A percentile compares a stretch with the other conserved stretches of the same genome.
phyloP scores from a whole-genome alignment of 2,329 filamentous ascomycete genomes.

The Nothophaeocryptopus gaeumannii region DNA sequence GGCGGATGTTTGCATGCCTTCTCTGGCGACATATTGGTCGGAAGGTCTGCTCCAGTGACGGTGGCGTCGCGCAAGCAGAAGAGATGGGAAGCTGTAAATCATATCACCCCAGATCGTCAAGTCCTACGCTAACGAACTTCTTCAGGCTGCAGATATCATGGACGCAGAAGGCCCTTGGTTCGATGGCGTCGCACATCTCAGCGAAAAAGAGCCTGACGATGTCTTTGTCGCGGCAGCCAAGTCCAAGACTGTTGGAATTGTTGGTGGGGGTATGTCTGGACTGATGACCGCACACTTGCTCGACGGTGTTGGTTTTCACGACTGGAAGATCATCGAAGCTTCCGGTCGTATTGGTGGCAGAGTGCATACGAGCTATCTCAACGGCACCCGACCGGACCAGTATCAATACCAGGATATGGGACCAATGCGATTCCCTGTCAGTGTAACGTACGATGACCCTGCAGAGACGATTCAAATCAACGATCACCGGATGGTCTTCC shows the following conservation, averaged over 20 bases:
- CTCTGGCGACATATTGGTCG: slow-evolving; percentile 40
- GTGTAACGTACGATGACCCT: slow-evolving; percentile 47
- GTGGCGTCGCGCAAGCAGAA: slow-evolving; percentile 36
- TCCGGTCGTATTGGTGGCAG: slow-evolving; percentile 61
- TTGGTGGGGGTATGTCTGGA: slow-evolving; percentile 65
- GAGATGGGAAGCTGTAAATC: slow-evolving; percentile 37
- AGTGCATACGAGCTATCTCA: slow-evolving; percentile 62
- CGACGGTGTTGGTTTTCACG: slow-evolving; percentile 55
- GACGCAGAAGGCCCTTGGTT: slow-evolving; percentile 63
- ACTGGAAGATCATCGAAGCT: slow-evolving; percentile 62
- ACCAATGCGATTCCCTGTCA: slow-evolving; percentile 62
- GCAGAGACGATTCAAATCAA: slow-evolving; percentile 59
- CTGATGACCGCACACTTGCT: slow-evolving; percentile 56
- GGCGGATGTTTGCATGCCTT: slow-evolving; percentile 48
- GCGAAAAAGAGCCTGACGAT: slow-evolving; percentile 52
- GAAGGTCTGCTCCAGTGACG: slow-evolving; percentile 42
- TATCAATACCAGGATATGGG: slow-evolving; percentile 69
- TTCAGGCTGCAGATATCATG: slow-evolving; percentile 46
- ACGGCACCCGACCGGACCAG: slow-evolving; percentile 55
- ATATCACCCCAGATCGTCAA: neutral
- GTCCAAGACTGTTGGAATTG: slow-evolving; percentile 59
- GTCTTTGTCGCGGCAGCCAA: slow-evolving; percentile 56
- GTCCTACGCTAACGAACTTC: neutral
- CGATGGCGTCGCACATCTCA: slow-evolving; percentile 59
- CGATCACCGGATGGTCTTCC: slow-evolving; percentile 64